Percentiles rank a stretch among this genome's conserved stretches.
These are phyloP conservation scores for Apiotrichum laibachii DNA, from an alignment of 1,284 basidiomycete species.

Conservation along the genomic window DNA sequence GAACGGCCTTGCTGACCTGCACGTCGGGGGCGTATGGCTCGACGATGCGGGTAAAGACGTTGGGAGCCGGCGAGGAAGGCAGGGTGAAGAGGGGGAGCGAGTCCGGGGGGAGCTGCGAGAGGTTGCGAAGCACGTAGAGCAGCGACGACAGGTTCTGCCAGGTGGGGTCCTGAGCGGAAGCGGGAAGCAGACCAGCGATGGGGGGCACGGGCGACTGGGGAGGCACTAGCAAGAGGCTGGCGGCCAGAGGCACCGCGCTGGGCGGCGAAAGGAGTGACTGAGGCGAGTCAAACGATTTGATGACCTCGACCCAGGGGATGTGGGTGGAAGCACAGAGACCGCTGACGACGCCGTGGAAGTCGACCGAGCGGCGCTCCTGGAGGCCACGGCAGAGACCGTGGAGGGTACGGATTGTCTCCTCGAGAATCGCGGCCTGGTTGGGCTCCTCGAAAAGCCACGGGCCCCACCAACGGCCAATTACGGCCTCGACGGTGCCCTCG, in stretches of 20 bases:
- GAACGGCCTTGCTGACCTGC: slow-evolving; percentile 50
- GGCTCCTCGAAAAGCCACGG: slow-evolving; percentile 39
- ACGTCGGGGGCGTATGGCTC: slow-evolving; percentile 65
- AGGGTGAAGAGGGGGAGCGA: slow-evolving; percentile 86
- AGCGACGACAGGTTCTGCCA: slow-evolving; percentile 87
- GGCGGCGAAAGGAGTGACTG: slow-evolving; percentile 42
- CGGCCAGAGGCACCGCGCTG: slow-evolving; percentile 46
- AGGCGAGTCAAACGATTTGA: slow-evolving; percentile 47
- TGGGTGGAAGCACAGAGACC: slow-evolving; percentile 69
- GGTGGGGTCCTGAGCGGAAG: slow-evolving; percentile 53
- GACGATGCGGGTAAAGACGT: slow-evolving; percentile 73
- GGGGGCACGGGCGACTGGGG: slow-evolving; percentile 50
- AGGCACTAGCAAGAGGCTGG: slow-evolving; percentile 51
- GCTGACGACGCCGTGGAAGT: slow-evolving; percentile 52
- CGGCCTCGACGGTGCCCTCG: slow-evolving; percentile 46
- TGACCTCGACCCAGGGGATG: slow-evolving; percentile 72
- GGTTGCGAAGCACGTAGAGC: slow-evolving; percentile 78
- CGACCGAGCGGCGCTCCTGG: slow-evolving; percentile 47
- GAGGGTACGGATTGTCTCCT: slow-evolving; percentile 38
- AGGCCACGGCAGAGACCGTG: slow-evolving; percentile 46
- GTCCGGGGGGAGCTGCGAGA: slow-evolving; percentile 82
- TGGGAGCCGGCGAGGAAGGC: slow-evolving; percentile 74
- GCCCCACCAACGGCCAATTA: slow-evolving; percentile 50
- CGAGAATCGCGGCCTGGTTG: slow-evolving; percentile 27
- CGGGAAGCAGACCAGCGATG: slow-evolving; percentile 49